These are phyloP conservation scores for Aegle marmelos DNA, from an alignment of 345 rosid species.

Conservation along the genomic window DNA sequence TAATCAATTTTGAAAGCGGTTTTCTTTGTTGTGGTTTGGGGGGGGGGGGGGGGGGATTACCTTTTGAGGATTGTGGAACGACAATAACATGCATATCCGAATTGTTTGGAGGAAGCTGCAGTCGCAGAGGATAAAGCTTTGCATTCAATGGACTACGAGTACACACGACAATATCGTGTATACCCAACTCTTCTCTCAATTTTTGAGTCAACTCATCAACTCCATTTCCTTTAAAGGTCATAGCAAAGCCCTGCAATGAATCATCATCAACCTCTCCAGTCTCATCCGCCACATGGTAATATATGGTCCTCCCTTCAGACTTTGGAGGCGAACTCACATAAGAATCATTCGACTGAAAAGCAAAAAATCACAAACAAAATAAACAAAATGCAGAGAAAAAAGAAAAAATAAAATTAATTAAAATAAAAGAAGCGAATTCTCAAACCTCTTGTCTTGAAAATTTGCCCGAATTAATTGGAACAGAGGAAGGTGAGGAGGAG, in stretches of 20 bases:
- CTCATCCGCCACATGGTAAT: slow-evolving; percentile 78
- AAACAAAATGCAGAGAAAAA: background rate
- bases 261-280: slow-evolving; percentile 73
- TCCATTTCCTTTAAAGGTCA: slow-evolving; percentile 75
- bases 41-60: slow-evolving; percentile 22
- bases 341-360: slow-evolving; percentile 65
- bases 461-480: slow-evolving; percentile 37
- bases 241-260: slow-evolving; percentile 42
- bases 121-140: slow-evolving; percentile 74
- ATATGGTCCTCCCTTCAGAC: slow-evolving; percentile 74
- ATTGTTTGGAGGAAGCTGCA: slow-evolving; percentile 94
- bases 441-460: slow-evolving; percentile 70
- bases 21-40: no score
- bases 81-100: slow-evolving; percentile 74
- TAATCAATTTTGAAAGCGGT: background rate
- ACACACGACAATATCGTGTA: slow-evolving; percentile 73
- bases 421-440: background rate
- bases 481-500: slow-evolving; percentile 44
- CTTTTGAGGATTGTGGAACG: slow-evolving; percentile 46
- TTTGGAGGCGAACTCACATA: slow-evolving; percentile 60
- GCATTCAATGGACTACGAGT: slow-evolving; percentile 85
- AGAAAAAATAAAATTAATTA: background rate
- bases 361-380: background rate
- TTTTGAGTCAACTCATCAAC: slow-evolving; percentile 68
- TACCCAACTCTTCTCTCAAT: slow-evolving; percentile 66